phyloP scores from a whole-genome alignment of 2,329 filamentous ascomycete species.

The Diaporthe citrichinensis region DNA sequence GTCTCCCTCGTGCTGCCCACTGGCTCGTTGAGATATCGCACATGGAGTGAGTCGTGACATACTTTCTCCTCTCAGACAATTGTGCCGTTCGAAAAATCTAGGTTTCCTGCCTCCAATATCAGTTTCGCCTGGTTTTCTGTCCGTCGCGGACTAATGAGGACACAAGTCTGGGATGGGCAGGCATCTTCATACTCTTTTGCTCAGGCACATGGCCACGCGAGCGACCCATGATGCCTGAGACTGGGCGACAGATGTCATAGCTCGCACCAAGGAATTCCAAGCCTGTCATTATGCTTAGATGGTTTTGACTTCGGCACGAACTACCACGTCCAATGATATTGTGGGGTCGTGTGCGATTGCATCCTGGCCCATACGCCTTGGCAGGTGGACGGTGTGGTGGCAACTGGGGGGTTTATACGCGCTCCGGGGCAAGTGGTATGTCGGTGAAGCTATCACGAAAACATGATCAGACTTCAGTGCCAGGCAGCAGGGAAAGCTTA shows the following conservation, averaged over 20 bases:
- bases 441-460: slow-evolving; percentile 23
- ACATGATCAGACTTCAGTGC: slow-evolving; percentile 27
- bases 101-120: neutral
- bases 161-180: neutral
- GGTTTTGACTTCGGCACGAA: slow-evolving; percentile 27
- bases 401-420: neutral
- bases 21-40: neutral
- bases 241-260: neutral
- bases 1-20: slow-evolving; percentile 7
- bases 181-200: neutral
- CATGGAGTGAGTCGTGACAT: neutral
- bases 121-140: slow-evolving; percentile 14
- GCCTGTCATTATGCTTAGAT: slow-evolving; percentile 32
- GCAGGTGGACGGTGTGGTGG: slow-evolving; percentile 4
- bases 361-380: slow-evolving; percentile 18
- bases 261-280: slow-evolving; percentile 4
- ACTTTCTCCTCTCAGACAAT: neutral
- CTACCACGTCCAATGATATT: slow-evolving; percentile 22
- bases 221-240: neutral
- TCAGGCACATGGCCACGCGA: neutral
- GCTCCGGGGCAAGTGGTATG: neutral
- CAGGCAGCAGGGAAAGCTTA: slow-evolving; percentile 26
- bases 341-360: neutral
- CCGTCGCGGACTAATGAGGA: neutral
- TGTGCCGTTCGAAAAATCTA: neutral